Percentiles rank a stretch among this genome's conserved stretches.
Evolutionary conservation across 805 yeast genomes (phyloP).

Genomic region (Candida awuae): DNA sequence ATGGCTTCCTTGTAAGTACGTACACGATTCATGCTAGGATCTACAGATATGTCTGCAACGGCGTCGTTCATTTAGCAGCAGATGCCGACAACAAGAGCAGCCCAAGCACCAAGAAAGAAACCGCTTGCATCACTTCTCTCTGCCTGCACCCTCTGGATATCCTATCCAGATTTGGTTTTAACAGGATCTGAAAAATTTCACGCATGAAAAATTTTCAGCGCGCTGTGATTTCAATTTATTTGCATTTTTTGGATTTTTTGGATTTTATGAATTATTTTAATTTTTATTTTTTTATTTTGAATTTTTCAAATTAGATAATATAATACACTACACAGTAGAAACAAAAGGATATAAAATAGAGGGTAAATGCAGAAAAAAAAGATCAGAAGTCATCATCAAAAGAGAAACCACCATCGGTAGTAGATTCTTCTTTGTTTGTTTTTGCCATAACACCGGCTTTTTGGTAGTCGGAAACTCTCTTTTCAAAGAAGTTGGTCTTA

Average conservation of each 20-base stretch:
- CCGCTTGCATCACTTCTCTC: no score
- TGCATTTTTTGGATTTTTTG: no score
- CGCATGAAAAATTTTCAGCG: no score
- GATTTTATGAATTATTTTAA: no score
- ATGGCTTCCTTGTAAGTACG: conserved; percentile 60
- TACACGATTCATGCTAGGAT: conserved; percentile 18
- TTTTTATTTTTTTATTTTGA: no score
- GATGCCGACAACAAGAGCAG: background rate
- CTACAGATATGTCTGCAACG: background rate
- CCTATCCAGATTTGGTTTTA: no score
- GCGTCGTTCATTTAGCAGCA: background rate
- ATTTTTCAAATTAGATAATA: no score
- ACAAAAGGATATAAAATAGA: background rate
- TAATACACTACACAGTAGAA: no score
- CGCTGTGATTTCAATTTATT: no score
- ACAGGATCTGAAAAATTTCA: no score
- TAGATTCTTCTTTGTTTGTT: conserved; percentile 32
- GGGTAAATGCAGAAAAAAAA: background rate
- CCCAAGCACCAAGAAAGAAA: no score
- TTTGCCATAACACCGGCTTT: conserved; percentile 98
- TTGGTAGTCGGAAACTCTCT: conserved; percentile 97
- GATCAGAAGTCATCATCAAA: conserved; percentile 94
- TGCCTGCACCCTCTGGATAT: no score
- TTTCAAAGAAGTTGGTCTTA: conserved; percentile 97
- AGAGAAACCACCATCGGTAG: conserved; percentile 52